Percentiles rank a stretch among this genome's conserved stretches.
These are phyloP conservation scores for Solanum tacnaense DNA, from an alignment of 257 asterid genomes.

Conservation along the genomic window DNA sequence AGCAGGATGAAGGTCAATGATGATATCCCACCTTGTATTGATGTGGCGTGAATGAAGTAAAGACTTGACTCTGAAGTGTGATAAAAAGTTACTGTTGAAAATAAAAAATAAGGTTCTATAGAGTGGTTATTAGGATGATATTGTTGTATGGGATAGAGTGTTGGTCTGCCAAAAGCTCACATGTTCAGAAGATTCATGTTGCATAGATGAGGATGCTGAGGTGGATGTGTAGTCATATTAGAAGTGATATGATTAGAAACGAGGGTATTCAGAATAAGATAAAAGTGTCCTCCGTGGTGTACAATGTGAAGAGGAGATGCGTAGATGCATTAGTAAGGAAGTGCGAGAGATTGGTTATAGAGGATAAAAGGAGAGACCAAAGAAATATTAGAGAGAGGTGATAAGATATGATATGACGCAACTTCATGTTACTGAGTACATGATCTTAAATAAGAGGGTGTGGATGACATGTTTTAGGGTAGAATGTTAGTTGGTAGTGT, in stretches of 20 bases:
- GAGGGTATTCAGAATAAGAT: too few relatives aligned
- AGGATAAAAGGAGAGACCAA: too few relatives aligned
- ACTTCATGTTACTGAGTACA: background rate
- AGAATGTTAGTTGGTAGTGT: rapidly evolving
- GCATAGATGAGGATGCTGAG: background rate
- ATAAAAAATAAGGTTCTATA: too few relatives aligned
- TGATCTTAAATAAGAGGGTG: background rate
- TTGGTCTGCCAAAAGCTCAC: rapidly evolving
- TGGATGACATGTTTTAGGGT: background rate
- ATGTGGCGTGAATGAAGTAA: too few relatives aligned
- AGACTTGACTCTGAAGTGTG: too few relatives aligned
- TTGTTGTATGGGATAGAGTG: rapidly evolving
- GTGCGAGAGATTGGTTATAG: too few relatives aligned
- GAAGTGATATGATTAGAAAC: background rate
- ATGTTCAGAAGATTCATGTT: background rate
- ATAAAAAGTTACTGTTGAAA: background rate
- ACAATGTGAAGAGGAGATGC: background rate
- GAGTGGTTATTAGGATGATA: background rate
- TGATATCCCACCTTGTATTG: background rate
- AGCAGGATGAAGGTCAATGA: too few relatives aligned
- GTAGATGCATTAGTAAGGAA: background rate
- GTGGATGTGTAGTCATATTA: rapidly evolving
- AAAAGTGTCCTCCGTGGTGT: background rate
- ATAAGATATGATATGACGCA: too few relatives aligned
- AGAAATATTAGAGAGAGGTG: too few relatives aligned